Conservation (phyloP, 2,329 filamentous ascomycete species). For the Verticillium nonalfalfae region DNA sequence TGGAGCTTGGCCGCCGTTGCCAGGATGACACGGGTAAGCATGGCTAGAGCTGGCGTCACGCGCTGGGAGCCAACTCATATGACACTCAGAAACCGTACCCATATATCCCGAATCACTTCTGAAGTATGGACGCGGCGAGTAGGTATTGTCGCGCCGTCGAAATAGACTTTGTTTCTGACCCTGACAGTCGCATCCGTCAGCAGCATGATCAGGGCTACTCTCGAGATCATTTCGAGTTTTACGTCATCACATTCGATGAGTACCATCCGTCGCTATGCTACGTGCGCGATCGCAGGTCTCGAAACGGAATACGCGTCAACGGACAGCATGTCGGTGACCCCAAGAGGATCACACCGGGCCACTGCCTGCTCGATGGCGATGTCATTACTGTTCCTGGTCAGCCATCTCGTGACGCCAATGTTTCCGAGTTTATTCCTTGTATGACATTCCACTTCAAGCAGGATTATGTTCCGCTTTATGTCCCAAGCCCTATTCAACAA, state of each 20-base stretch:
- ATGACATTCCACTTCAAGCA: conserved; percentile 3
- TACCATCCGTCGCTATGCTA: conserved; percentile 36
- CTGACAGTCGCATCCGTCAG: not conserved
- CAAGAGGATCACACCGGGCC: conserved; percentile 29
- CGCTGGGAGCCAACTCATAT: not conserved
- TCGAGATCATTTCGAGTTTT: conserved; percentile 48
- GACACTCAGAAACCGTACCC: not conserved
- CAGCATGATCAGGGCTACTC: conserved; percentile 28
- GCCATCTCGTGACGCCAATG: conserved; percentile 13
- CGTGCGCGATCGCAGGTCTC: conserved; percentile 48
- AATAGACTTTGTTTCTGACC: not conserved
- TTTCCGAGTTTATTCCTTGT: not conserved
- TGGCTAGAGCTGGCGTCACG: not conserved
- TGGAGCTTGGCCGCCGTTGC: not conserved
- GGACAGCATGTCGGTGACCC: conserved; percentile 32
- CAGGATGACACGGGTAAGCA: not conserved
- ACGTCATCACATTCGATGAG: conserved; percentile 44
- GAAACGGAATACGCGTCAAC: conserved; percentile 49
- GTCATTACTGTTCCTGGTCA: conserved; percentile 34
- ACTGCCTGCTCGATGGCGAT: conserved; percentile 45
- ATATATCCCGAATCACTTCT: not conserved
- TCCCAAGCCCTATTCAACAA: conserved; percentile 15
- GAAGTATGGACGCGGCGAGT: not conserved
- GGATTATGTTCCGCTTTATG: not conserved
- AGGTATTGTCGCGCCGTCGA: not conserved